These are phyloP conservation scores for Nakazawaea sp. DNA, from an alignment of 805 yeast genomes.

Conservation along the genomic window DNA sequence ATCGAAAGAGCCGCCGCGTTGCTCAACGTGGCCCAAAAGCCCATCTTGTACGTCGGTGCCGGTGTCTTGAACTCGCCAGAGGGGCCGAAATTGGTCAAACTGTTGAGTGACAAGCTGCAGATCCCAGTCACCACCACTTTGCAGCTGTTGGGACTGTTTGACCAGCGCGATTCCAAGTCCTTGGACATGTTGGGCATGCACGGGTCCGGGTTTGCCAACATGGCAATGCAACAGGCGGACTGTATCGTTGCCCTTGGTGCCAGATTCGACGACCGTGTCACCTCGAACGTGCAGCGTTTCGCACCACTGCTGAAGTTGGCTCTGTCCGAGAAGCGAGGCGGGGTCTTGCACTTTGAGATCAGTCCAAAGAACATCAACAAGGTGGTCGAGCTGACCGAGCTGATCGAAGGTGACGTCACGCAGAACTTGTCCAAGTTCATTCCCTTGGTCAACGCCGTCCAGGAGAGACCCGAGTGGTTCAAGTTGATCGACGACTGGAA, in stretches of 20 bases:
- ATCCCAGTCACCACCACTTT: conserved; percentile 96
- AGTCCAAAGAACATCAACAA: conserved; percentile 96
- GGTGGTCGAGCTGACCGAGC: conserved; percentile 94
- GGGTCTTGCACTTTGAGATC: conserved; percentile 94
- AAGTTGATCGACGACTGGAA: conserved; percentile 74
- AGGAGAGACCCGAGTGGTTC: conserved; percentile 74
- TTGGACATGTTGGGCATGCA: conserved; percentile 98
- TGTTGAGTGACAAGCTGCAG: conserved; percentile 81
- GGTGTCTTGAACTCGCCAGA: conserved; percentile 78
- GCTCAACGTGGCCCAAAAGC: conserved; percentile 78
- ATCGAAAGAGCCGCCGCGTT: conserved; percentile 72
- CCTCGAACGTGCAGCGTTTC: conserved; percentile 76
- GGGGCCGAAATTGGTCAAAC: conserved; percentile 74
- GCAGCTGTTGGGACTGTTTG: conserved; percentile 92
- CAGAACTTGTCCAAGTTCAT: conserved; percentile 65
- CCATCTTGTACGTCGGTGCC: conserved; percentile 86
- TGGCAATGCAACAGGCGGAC: conserved; percentile 92
- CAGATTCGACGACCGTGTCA: conserved; percentile 97
- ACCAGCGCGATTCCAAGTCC: conserved; percentile 85
- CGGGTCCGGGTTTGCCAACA: conserved; percentile 91
- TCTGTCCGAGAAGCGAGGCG: conserved; percentile 84
- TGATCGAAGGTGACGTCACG: conserved; percentile 94
- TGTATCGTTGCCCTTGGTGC: conserved; percentile 93
- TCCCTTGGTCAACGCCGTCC: conserved; percentile 60
- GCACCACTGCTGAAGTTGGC: conserved; percentile 94